Evolutionary conservation across 345 rosid genomes (phyloP).

Genomic region (Passiflora organensis): DNA sequence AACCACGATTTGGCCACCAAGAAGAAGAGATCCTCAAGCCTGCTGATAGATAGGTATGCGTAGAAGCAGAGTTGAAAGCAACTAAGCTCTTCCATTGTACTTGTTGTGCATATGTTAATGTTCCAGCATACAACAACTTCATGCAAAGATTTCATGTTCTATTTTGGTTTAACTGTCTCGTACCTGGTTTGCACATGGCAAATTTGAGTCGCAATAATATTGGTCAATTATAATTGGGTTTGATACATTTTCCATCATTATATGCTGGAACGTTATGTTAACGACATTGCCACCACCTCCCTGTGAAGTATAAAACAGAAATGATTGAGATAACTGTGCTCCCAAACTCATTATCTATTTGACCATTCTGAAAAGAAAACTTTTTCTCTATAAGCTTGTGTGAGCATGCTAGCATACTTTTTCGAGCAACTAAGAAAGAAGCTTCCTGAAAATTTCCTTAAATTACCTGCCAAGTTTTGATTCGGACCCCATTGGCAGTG

Average conservation of each 20-base stretch:
- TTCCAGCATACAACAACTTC: no score
- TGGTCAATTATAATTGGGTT: conserved; percentile 84
- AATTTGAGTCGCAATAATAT: conserved; percentile 69
- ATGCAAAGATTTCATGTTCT: no score
- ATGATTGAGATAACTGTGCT: conserved; percentile 7
- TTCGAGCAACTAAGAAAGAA: no score
- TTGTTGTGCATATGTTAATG: no score
- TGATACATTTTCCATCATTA: conserved; percentile 70
- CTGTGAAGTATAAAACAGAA: conserved; percentile 28
- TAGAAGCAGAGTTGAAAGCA: background rate
- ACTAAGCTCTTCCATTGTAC: background rate
- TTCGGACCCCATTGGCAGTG: conserved; percentile 77
- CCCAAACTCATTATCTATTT: background rate
- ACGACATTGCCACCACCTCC: conserved; percentile 77
- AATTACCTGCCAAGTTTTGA: conserved; percentile 96
- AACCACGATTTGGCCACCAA: no score
- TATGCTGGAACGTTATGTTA: conserved; percentile 49
- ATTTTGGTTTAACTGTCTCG: background rate
- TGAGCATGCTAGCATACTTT: no score
- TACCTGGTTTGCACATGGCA: conserved; percentile 87
- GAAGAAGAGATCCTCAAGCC: no score
- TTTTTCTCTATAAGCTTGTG: no score
- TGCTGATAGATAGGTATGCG: no score
- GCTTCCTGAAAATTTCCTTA: conserved; percentile 2
- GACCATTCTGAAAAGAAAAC: background rate